Conservation (phyloP, 2,329 filamentous ascomycete genomes). For the Botrytis paeoniae region DNA sequence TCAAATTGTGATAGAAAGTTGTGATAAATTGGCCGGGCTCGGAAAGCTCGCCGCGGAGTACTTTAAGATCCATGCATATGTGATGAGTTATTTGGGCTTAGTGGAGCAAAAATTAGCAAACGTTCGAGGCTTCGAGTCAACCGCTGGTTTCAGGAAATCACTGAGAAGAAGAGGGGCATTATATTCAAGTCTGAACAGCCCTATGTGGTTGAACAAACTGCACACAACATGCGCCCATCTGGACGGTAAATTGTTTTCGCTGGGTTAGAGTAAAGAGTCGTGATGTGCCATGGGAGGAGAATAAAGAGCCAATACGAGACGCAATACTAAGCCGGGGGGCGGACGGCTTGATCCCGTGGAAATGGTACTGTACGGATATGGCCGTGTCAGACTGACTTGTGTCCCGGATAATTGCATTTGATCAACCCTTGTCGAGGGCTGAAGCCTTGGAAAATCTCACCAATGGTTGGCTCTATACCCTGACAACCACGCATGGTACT, state of each 20-base stretch:
- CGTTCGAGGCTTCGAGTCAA: conserved; percentile 1
- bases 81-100: background rate
- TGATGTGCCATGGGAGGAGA: background rate
- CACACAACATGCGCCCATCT: background rate
- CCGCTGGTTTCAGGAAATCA: background rate
- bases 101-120: conserved; percentile 12
- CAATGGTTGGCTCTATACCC: conserved; percentile 7
- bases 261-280: background rate
- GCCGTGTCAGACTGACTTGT: background rate
- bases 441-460: conserved; percentile 4
- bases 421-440: conserved; percentile 8
- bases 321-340: background rate
- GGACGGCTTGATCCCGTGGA: conserved; percentile 15
- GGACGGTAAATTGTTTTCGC: background rate
- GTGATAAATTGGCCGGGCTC: conserved; percentile 5
- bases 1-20: conserved; percentile 11
- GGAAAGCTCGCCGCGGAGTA: conserved; percentile 1
- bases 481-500: background rate
- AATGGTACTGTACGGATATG: conserved; percentile 13
- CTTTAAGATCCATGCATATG: conserved; percentile 2
- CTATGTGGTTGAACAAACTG: conserved; percentile 13
- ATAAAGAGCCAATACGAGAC: background rate
- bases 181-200: background rate
- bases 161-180: conserved; percentile 3
- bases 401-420: conserved; percentile 3